phyloP scores from a whole-genome alignment of 805 yeast species.

The Metschnikowia cerradonensis region DNA sequence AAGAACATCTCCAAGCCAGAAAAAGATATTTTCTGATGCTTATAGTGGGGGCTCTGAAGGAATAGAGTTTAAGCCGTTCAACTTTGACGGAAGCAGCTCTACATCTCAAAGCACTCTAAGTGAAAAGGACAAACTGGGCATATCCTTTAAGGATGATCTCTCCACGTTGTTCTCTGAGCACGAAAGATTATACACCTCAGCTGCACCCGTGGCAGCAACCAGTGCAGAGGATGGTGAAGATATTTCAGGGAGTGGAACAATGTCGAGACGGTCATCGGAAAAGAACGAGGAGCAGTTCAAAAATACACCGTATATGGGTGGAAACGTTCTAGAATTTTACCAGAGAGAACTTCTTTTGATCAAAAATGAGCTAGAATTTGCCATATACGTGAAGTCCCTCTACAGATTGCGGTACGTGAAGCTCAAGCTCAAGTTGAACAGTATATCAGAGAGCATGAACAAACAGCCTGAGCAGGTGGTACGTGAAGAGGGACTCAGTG shows the following conservation, averaged over 20 bases:
- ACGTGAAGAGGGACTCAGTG: constrained; percentile 5
- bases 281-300: not conserved
- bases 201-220: constrained; percentile 2
- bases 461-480: constrained; percentile 1
- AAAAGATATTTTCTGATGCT: not conserved
- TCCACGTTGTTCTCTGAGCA: constrained; percentile 30
- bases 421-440: constrained; percentile 13
- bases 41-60: not conserved
- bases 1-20: not conserved
- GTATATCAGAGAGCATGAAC: constrained; percentile 5
- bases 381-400: constrained; percentile 48
- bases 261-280: not conserved
- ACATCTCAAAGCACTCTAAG: not conserved
- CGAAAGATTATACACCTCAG: constrained; percentile 25
- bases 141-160: constrained; percentile 8
- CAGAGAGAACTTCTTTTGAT: constrained; percentile 54
- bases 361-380: constrained; percentile 60
- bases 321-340: constrained; percentile 41
- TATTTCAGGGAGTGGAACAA: not conserved
- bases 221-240: not conserved
- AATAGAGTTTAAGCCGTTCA: constrained; percentile 10
- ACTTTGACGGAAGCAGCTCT: constrained; percentile 8
- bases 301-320: not conserved
- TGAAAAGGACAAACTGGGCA: not conserved
- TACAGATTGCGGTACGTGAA: constrained; percentile 15